Evolutionary conservation across 2,329 filamentous ascomycete genomes (phyloP), one percentile per base, ranked within the genome.

Genomic region (Fusarium illudens): DNA sequence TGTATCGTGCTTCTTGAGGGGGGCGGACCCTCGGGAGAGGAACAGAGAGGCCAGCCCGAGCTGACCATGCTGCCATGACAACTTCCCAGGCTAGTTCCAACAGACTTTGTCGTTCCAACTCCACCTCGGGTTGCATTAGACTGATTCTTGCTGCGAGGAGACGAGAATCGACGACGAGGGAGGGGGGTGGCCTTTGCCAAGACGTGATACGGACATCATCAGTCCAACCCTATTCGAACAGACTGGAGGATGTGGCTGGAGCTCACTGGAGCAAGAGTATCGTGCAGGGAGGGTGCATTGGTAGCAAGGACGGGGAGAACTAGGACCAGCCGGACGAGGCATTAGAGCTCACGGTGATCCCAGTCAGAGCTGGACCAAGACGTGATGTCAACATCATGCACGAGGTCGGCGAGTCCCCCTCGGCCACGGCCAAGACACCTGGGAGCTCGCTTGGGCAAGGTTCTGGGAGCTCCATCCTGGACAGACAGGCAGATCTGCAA

Each of bases 371-470:
- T 51, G 33, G 29, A 34, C 42, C 54, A 52, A 58, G 53, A 34
- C 55, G 69, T 64, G 67, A 72, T 72, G 71, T 67, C 71, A 72
- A 65, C 57, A 72, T 65, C 67, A 72, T 72, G 71, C 69, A 71
- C 58, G 65, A 60, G 62, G 55, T 71, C 63, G 57, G 60, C 68
- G 55, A 68, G 48, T 52, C 57, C 56, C 49, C 58, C 29, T 54
- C 46, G 44, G 68, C 17, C 52, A 64, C 42, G 27, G 52, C 62
- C 60, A 60, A 62, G 58, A 62, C 60, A 61, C 58, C 46, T 53
- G 49, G 58, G 60, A 58, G 55, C 46, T 71, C 39, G 39, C 62
- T 56, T 49, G 42, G 52, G 58, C 67, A 72, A 71, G 58, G 65
- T 67, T 72, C 67, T 33, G 22, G 51, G 36, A 65, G 51, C 59